phyloP scores from a whole-genome alignment of 2,329 filamentous ascomycete genomes.

The Phoma sp. region DNA sequence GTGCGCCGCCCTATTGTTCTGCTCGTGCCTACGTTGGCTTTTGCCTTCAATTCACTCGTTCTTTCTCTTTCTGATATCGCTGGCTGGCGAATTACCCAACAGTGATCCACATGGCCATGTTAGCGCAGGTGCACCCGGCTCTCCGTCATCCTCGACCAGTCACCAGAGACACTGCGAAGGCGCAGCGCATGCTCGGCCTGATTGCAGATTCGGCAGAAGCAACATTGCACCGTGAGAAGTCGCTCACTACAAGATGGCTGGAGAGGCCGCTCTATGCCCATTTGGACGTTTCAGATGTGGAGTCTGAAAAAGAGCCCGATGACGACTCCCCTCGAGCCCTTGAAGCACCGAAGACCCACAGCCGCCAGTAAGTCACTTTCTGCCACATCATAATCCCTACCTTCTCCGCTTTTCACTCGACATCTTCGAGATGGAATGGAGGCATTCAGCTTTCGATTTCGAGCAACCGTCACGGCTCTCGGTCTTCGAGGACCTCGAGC shows the following conservation, averaged over 20 bases:
- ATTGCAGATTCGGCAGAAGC: conserved; percentile 34
- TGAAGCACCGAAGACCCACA: conserved; percentile 19
- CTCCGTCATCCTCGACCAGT: conserved; percentile 36
- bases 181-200: conserved; percentile 35
- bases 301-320: conserved; percentile 20
- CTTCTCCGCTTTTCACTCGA: conserved; percentile 21
- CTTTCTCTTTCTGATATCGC: not conserved
- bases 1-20: conserved; percentile 26
- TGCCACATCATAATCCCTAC: conserved; percentile 11
- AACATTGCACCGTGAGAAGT: conserved; percentile 31
- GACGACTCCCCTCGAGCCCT: conserved; percentile 17
- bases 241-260: conserved; percentile 37
- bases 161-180: conserved; percentile 36
- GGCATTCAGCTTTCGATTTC: conserved; percentile 17
- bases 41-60: conserved; percentile 11
- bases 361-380: conserved; percentile 16
- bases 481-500: conserved; percentile 12
- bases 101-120: conserved; percentile 25
- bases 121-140: conserved; percentile 37
- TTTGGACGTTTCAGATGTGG: conserved; percentile 25
- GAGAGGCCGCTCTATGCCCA: conserved; percentile 36
- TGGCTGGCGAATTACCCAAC: not conserved
- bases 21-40: conserved; percentile 20
- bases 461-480: conserved; percentile 14
- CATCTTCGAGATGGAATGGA: conserved; percentile 19